Conservation (phyloP, 1,284 basidiomycete species). For the Ustilago xerochloae region DNA sequence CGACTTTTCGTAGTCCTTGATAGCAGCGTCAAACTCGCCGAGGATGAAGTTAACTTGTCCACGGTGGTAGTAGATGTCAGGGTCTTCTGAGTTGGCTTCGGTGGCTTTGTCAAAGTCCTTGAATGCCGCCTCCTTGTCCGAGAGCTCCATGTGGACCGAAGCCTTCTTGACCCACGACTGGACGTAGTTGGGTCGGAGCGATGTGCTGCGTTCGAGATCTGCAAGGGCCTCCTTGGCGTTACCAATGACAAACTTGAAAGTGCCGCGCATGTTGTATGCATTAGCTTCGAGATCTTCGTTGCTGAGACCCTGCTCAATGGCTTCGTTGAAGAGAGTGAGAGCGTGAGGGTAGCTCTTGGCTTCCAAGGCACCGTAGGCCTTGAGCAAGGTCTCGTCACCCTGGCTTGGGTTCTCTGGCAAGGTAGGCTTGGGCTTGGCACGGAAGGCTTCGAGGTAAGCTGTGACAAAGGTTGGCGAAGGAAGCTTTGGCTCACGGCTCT, state of each 20-base stretch:
- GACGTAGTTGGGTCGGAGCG: constrained; percentile 80
- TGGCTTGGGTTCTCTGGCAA: constrained; percentile 80
- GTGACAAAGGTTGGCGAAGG: constrained; percentile 93
- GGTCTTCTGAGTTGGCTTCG: constrained; percentile 82
- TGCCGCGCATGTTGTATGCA: constrained; percentile 92
- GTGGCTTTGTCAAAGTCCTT: constrained; percentile 92
- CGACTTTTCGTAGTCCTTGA: constrained; percentile 89
- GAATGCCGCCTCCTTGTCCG: constrained; percentile 76
- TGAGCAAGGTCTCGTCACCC: constrained; percentile 85
- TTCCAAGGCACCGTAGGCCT: constrained; percentile 84
- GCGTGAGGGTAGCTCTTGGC: constrained; percentile 90
- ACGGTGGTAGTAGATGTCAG: constrained; percentile 98
- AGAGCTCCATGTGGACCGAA: constrained; percentile 94
- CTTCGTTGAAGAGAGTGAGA: constrained; percentile 82
- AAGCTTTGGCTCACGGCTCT: constrained; percentile 82
- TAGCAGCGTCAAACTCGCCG: constrained; percentile 85
- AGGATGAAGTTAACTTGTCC: constrained; percentile 99
- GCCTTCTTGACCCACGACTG: constrained; percentile 98
- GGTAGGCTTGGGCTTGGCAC: constrained; percentile 78
- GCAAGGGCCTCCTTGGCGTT: constrained; percentile 85
- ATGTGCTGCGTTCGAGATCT: constrained; percentile 83
- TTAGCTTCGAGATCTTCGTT: constrained; percentile 79
- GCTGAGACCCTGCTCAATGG: constrained; percentile 87
- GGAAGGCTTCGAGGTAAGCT: constrained; percentile 97
- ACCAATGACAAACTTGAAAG: constrained; percentile 83